These are phyloP conservation scores for Penicillium odoratum DNA, from an alignment of 495 filamentous ascomycete genomes.

Conservation along the genomic window DNA sequence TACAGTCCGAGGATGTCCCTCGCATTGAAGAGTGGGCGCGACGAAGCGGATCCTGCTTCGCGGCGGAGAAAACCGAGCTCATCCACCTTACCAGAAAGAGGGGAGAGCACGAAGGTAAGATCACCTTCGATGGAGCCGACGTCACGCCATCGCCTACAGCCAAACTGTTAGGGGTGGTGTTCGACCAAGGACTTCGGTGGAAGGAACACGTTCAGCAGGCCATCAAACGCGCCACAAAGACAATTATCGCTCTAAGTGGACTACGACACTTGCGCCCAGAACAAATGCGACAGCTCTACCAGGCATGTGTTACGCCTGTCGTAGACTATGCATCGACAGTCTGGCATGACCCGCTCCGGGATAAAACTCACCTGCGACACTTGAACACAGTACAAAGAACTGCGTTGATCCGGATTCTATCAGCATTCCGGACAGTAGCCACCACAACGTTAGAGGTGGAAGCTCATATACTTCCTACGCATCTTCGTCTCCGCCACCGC, in stretches of 20 bases:
- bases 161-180: too few species aligned
- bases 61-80: too few species aligned
- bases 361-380: slow-evolving; percentile 10
- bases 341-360: slow-evolving; percentile 9
- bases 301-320: slow-evolving; percentile 22
- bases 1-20: too few species aligned
- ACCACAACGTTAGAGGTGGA: slow-evolving; percentile 8
- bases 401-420: slow-evolving; percentile 5
- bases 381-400: slow-evolving; percentile 10
- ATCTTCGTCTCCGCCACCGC: slow-evolving; percentile 10
- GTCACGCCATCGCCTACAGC: too few species aligned
- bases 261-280: slow-evolving; percentile 23
- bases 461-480: slow-evolving; percentile 5
- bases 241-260: neutral
- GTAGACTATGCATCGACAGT: slow-evolving; percentile 8
- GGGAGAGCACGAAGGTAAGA: too few species aligned
- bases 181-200: too few species aligned
- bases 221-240: too few species aligned
- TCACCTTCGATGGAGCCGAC: too few species aligned
- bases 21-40: too few species aligned
- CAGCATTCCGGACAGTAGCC: slow-evolving; percentile 8
- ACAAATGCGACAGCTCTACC: slow-evolving; percentile 28
- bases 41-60: too few species aligned
- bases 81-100: too few species aligned
- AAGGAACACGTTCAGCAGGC: too few species aligned